Conservation (phyloP, 2,329 filamentous ascomycete genomes). For the Aspergillaceae sp. region DNA sequence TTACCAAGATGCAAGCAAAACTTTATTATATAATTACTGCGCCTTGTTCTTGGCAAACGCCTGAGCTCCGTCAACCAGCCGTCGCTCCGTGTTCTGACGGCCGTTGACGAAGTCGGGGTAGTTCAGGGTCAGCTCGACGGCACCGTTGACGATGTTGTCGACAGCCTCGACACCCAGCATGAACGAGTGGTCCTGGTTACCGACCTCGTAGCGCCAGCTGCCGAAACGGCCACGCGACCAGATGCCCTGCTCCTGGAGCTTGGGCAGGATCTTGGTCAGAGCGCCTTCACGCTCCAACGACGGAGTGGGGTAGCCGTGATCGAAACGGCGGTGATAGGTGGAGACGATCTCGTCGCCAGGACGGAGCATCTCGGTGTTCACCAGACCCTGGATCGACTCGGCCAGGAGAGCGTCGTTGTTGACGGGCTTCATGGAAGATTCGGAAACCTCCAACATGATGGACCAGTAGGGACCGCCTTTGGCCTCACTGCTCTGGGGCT, state of each 20-base stretch:
- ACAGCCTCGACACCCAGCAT: conserved; percentile 94
- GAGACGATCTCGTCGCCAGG: conserved; percentile 90
- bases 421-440: conserved; percentile 91
- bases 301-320: conserved; percentile 96
- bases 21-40: conserved; percentile 14
- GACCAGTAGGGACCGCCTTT: conserved; percentile 97
- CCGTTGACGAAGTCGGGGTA: conserved; percentile 93
- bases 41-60: conserved; percentile 42
- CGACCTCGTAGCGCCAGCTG: conserved; percentile 94
- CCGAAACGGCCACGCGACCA: conserved; percentile 94
- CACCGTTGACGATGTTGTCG: conserved; percentile 81
- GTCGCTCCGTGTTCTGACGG: conserved; percentile 53
- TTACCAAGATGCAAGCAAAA: too few relatives aligned
- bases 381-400: conserved; percentile 89
- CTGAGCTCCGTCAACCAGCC: conserved; percentile 55
- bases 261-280: conserved; percentile 83
- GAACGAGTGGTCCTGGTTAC: conserved; percentile 96
- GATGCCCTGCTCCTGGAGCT: conserved; percentile 84
- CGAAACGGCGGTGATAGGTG: conserved; percentile 95
- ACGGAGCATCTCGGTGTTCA: conserved; percentile 97
- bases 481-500: conserved; percentile 61
- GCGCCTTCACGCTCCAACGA: conserved; percentile 91
- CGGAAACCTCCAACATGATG: conserved; percentile 97
- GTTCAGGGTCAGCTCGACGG: conserved; percentile 87
- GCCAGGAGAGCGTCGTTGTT: conserved; percentile 73